These are phyloP conservation scores for Paramecium biaurelia DNA, from an alignment of 73 alveolate genomes.

Conservation along the genomic window DNA sequence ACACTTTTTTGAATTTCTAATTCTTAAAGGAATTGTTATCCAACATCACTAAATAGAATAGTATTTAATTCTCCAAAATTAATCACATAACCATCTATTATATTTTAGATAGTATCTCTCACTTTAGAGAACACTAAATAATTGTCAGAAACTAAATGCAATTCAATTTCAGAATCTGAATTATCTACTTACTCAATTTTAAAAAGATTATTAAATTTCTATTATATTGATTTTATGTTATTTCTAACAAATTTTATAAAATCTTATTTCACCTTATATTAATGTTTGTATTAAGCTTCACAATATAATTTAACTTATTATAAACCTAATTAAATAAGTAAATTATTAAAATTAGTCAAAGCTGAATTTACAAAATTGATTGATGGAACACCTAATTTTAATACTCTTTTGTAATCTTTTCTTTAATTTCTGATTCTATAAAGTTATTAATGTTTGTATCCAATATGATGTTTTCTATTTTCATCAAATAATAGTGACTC, in stretches of 20 bases:
- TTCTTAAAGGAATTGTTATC: neutral
- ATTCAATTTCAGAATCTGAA: neutral
- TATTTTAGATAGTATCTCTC: neutral
- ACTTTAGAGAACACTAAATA: neutral
- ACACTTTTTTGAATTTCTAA: neutral
- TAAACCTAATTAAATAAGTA: neutral
- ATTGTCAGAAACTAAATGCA: neutral
- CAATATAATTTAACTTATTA: neutral
- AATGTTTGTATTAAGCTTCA: neutral
- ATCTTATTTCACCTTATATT: neutral
- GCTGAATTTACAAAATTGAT: neutral
- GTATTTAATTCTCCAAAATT: neutral
- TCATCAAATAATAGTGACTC: neutral
- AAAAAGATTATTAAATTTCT: neutral
- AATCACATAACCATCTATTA: neutral
- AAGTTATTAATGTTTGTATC: neutral
- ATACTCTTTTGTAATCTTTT: neutral
- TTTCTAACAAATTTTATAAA: neutral
- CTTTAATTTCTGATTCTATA: neutral
- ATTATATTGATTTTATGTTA: neutral
- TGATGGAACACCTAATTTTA: neutral
- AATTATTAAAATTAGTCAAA: neutral
- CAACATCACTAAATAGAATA: neutral
- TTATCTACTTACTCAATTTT: neutral
- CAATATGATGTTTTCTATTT: neutral